These are phyloP conservation scores for Collybiopsis confluens DNA, from an alignment of 768 basidiomycete genomes.

Conservation along the genomic window DNA sequence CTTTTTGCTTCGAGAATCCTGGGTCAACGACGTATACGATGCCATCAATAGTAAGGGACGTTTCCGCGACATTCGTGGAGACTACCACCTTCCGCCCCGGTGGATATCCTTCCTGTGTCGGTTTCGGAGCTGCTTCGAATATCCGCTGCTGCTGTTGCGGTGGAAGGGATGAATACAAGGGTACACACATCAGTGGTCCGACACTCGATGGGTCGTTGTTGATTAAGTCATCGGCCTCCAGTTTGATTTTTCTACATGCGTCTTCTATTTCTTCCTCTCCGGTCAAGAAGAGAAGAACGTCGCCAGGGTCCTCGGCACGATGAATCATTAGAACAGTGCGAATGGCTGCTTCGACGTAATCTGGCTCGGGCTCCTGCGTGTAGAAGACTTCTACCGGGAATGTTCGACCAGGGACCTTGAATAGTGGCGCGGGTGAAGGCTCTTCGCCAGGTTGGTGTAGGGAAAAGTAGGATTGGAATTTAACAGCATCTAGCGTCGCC, in stretches of 20 bases:
- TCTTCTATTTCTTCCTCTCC: conserved; percentile 99
- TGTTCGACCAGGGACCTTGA: conserved; percentile 89
- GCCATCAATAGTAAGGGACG: conserved; percentile 95
- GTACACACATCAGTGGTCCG: conserved; percentile 86
- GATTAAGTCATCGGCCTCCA: conserved; percentile 81
- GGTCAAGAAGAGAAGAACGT: conserved; percentile 91
- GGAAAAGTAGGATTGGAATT: conserved; percentile 94
- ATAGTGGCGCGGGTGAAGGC: conserved; percentile 55
- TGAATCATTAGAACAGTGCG: conserved; percentile 97
- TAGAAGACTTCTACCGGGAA: conserved; percentile 97
- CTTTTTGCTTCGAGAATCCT: conserved; percentile 96
- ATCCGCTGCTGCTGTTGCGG: conserved; percentile 95
- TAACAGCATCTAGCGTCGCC: conserved; percentile 93
- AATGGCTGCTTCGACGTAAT: conserved; percentile 97
- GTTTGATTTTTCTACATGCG: conserved; percentile 87
- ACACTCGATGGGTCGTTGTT: conserved; percentile 69
- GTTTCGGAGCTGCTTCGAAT: conserved; percentile 80
- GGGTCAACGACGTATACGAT: conserved; percentile 99
- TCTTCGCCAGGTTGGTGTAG: conserved; percentile 30
- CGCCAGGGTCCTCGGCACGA: conserved; percentile 89
- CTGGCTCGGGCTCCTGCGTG: conserved; percentile 87
- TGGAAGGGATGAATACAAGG: conserved; percentile 92
- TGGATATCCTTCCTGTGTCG: conserved; percentile 60
- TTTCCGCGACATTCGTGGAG: conserved; percentile 97
- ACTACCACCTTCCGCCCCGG: conserved; percentile 92